Percentiles rank a stretch among this genome's conserved stretches.
These are phyloP conservation scores for Lipomyces starkeyi DNA, from an alignment of 805 yeast species.

Conservation along the genomic window DNA sequence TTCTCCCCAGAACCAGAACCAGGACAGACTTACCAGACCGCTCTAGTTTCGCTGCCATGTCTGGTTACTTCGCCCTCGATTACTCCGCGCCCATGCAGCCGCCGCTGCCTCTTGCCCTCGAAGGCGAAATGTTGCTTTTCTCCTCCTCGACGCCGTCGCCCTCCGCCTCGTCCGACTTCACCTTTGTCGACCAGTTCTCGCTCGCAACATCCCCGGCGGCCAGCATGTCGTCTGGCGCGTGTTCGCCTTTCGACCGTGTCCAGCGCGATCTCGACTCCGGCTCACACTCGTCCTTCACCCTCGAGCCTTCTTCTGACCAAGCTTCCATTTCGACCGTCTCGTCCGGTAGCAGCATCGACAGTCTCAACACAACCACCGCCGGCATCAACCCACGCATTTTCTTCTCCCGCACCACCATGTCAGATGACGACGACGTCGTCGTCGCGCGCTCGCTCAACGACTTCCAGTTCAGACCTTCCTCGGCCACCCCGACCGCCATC, in stretches of 20 bases:
- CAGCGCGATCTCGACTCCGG: background rate
- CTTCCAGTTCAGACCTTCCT: slow-evolving; percentile 6
- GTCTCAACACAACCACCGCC: no score
- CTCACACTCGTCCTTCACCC: background rate
- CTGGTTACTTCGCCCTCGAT: no score
- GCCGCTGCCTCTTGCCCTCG: no score
- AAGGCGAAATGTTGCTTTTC: background rate
- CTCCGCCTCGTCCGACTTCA: background rate
- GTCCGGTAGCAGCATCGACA: background rate
- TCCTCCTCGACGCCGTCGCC: background rate
- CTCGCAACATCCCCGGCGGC: background rate
- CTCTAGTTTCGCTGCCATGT: no score
- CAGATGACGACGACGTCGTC: background rate
- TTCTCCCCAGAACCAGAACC: no score
- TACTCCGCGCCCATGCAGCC: no score
- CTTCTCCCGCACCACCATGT: slow-evolving; percentile 12
- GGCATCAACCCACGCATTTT: slow-evolving; percentile 5
- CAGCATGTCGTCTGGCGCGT: slow-evolving; percentile 12
- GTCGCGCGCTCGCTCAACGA: background rate
- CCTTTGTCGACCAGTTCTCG: background rate
- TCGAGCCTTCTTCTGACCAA: background rate
- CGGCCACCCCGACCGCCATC: slow-evolving; percentile 3
- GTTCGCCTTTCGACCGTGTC: slow-evolving; percentile 5
- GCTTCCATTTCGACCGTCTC: background rate
- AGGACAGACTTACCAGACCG: no score